phyloP scores from a whole-genome alignment of 2,329 filamentous ascomycete genomes.

The Colletotrichum melonis region DNA sequence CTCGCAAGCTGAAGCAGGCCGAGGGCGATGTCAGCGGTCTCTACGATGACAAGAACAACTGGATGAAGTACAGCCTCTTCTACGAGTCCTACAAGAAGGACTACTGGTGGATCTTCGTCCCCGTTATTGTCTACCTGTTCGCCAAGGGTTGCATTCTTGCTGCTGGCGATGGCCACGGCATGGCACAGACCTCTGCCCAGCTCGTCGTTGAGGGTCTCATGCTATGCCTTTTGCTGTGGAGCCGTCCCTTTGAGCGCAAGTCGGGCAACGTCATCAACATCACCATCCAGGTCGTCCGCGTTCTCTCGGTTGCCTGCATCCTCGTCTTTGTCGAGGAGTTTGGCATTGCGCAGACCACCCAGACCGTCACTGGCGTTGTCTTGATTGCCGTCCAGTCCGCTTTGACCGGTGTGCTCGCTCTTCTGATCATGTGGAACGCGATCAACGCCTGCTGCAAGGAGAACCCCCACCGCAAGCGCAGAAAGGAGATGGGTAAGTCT shows the following conservation, averaged over 20 bases:
- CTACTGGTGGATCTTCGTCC: conserved; percentile 98
- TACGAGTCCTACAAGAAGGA: conserved; percentile 95
- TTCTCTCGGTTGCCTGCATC: conserved; percentile 89
- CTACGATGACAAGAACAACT: conserved; percentile 88
- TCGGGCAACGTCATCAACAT: conserved; percentile 95
- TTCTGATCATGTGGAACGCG: conserved; percentile 90
- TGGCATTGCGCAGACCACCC: conserved; percentile 88
- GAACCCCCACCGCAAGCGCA: conserved; percentile 89
- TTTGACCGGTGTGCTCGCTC: conserved; percentile 83
- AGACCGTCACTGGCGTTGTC: conserved; percentile 93
- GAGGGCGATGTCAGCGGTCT: conserved; percentile 80
- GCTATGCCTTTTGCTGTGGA: conserved; percentile 84
- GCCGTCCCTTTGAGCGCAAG: conserved; percentile 85
- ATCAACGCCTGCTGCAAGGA: conserved; percentile 84
- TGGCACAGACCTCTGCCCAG: conserved; percentile 83
- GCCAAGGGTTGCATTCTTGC: conserved; percentile 89
- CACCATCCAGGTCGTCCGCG: conserved; percentile 87
- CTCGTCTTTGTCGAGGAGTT: conserved; percentile 95
- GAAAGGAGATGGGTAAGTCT: conserved; percentile 87
- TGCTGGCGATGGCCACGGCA: conserved; percentile 84
- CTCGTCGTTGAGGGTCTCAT: conserved; percentile 85
- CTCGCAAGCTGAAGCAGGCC: conserved; percentile 76
- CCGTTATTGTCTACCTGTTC: conserved; percentile 89
- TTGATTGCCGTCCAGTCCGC: conserved; percentile 91
- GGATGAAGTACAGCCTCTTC: conserved; percentile 97